Evolutionary conservation across 306 rosid genomes (phyloP), one percentile per base, ranked within the genome.

Genomic region (Gastrolobium villosum): DNA sequence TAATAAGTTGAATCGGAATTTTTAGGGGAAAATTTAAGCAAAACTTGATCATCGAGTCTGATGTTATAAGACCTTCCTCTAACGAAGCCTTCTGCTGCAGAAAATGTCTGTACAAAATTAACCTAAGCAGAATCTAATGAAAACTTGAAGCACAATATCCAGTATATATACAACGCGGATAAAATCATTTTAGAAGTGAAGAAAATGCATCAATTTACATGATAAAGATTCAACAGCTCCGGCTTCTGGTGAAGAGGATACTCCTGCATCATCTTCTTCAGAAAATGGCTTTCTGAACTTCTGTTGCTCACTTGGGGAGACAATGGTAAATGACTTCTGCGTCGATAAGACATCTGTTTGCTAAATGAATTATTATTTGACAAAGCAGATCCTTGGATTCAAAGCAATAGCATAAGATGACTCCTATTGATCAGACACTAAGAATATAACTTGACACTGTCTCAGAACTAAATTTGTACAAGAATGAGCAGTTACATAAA

Each of bases 11-110:
- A 89, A 69, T 96, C 98, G 1, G 94, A 91, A 88, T 87, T 91
- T 86, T 88, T 96, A 0, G 99, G 99, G 76, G 96, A 96, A 85
- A 91, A 93, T 86, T 93, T 93, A 74, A 96, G 99, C 87, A 96
- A 86, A 78, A 93, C 86, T 85, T 87, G 91, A 78, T 93, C 93
- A 66, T 96, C 99, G 80, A 93, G 84, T 88, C 94, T 87, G 87
- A 96, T 96, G 78, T 96, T 96, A 85, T 93, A 96, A 54, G 99
- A 96, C 84, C 98, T 90, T 85, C 99, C 99, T 83, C 98, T 90
- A 85, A 84, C 70, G 74, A 91, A 91, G 90, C 99, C 96, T 84
- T 96, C 99, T 91, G 98, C 99, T 93, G 99, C 90, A 88, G 85
- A 84, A 88, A 90, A 89, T 84, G 89, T 76, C 85, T 78, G 70